phyloP scores from a whole-genome alignment of 176 grass and related monocot genomes.

The Avena insularis region DNA sequence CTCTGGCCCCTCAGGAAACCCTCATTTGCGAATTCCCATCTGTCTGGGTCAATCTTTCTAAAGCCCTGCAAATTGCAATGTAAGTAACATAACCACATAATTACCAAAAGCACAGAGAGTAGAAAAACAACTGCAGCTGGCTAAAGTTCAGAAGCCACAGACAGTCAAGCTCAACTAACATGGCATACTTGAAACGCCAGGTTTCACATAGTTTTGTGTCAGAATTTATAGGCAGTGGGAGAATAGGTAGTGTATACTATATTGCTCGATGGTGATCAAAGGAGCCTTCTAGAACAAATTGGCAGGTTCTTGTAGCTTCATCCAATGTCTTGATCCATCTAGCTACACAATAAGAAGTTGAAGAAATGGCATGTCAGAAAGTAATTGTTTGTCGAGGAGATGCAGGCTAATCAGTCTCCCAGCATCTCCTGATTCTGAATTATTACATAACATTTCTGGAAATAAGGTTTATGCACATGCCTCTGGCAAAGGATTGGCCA shows the following conservation, averaged over 20 bases:
- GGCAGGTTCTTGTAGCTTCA: slow-evolving; percentile 54
- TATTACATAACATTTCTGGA: slow-evolving; percentile 12
- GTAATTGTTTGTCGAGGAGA: slow-evolving; percentile 34
- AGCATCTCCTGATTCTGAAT: slow-evolving; percentile 41
- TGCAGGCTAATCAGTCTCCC: background rate
- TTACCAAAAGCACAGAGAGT: background rate
- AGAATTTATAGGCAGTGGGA: slow-evolving; percentile 12
- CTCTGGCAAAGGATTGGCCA: slow-evolving; percentile 17
- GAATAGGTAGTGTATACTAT: slow-evolving; percentile 50
- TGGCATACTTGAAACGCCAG: slow-evolving; percentile 4
- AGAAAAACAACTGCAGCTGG: background rate
- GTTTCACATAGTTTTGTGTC: slow-evolving; percentile 52
- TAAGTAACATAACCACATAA: background rate
- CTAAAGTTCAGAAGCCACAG: background rate
- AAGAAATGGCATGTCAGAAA: slow-evolving; percentile 57
- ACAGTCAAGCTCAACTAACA: background rate
- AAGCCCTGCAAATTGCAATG: slow-evolving; percentile 69
- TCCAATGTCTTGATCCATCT: slow-evolving; percentile 59
- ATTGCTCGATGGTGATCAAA: slow-evolving; percentile 53
- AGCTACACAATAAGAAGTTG: slow-evolving; percentile 81
- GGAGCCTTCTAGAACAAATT: slow-evolving; percentile 52
- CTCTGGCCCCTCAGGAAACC: slow-evolving; percentile 73
- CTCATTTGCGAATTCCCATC: slow-evolving; percentile 90
- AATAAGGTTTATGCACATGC: slow-evolving; percentile 21
- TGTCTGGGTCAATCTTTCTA: slow-evolving; percentile 80